Conservation (phyloP, 2,329 filamentous ascomycete genomes). For the Aschersonia sp. region DNA sequence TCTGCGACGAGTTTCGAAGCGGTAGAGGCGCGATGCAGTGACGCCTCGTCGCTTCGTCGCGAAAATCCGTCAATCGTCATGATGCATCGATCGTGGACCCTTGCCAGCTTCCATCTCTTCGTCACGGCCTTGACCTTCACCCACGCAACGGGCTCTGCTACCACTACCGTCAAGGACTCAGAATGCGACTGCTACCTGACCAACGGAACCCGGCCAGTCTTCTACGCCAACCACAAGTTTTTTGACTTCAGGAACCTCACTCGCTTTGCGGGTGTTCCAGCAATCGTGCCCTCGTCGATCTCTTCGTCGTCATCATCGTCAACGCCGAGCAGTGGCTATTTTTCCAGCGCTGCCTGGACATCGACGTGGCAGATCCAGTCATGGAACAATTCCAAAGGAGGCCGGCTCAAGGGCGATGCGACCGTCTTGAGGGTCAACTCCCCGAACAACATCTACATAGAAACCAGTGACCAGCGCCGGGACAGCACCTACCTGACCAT, state of each 20-base stretch:
- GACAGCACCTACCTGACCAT: constrained; percentile 29
- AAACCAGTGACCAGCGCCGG: constrained; percentile 11
- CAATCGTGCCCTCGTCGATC: neutral
- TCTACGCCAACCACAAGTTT: constrained; percentile 31
- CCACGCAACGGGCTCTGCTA: neutral
- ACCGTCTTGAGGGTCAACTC: constrained; percentile 24
- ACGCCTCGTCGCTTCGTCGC: neutral
- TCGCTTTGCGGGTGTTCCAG: constrained; percentile 16
- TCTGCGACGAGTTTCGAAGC: no score
- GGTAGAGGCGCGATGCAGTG: neutral
- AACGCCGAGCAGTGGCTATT: constrained; percentile 22
- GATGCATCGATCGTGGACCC: neutral
- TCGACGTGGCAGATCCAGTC: constrained; percentile 21
- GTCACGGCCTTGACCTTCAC: neutral
- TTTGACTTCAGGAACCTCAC: constrained; percentile 32
- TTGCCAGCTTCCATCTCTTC: neutral
- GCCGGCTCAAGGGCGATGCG: constrained; percentile 5
- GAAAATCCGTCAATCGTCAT: neutral
- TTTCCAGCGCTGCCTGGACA: constrained; percentile 19
- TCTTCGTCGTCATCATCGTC: no score
- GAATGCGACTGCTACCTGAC: constrained; percentile 32
- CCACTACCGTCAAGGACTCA: constrained; percentile 10
- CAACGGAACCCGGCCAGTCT: constrained; percentile 26
- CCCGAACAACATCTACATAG: constrained; percentile 30
- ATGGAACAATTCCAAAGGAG: constrained; percentile 21